These are phyloP conservation scores for Alternaria sp. DNA, from an alignment of 2,329 filamentous ascomycete genomes.

Conservation along the genomic window DNA sequence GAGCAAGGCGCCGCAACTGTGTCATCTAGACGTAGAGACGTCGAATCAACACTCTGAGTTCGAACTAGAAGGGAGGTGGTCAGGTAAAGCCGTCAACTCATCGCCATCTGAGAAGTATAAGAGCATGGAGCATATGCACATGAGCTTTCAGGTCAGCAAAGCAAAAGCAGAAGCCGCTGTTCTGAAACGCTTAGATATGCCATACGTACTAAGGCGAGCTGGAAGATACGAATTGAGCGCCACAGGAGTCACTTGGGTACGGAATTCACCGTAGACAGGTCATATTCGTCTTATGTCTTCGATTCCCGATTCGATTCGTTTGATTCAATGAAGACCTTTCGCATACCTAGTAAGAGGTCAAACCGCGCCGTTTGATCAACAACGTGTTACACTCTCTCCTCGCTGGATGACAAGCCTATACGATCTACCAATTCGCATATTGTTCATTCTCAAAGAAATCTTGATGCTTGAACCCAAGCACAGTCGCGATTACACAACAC, in stretches of 20 bases:
- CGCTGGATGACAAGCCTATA: background rate
- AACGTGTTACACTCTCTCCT: background rate
- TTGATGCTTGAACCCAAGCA: background rate
- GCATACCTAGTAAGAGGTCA: background rate
- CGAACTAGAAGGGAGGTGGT: too few species aligned
- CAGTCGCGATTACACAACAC: background rate
- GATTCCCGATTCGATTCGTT: background rate
- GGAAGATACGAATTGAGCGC: background rate
- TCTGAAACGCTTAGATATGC: background rate
- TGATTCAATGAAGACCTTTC: background rate
- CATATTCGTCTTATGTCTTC: background rate
- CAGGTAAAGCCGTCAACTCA: too few species aligned
- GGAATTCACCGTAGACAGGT: background rate
- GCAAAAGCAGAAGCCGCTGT: background rate
- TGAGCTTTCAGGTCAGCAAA: background rate
- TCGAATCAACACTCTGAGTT: too few species aligned
- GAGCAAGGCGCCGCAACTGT: too few species aligned
- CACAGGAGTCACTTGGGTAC: background rate
- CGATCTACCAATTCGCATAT: background rate
- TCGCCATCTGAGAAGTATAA: too few species aligned
- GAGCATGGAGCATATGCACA: background rate
- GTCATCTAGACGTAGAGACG: too few species aligned
- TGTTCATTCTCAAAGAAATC: background rate
- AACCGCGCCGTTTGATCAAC: background rate
- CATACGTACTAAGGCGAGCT: background rate